phyloP scores from a whole-genome alignment of 192 early-diverging fungal genomes.

The Coemansia javaensis region DNA sequence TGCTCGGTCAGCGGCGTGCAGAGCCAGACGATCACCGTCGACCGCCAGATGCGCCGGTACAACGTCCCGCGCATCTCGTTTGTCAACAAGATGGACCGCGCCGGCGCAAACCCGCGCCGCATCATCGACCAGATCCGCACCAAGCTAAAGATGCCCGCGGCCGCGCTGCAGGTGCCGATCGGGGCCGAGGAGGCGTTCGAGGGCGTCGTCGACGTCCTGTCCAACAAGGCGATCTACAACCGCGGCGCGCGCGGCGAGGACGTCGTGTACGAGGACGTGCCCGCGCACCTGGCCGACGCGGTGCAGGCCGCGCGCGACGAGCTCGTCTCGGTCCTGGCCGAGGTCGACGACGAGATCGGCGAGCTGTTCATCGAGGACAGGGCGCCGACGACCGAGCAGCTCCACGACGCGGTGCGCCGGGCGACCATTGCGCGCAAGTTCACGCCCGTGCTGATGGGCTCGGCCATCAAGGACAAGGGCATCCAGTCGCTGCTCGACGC shows the following conservation, averaged over 20 bases:
- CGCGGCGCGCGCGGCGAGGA: conserved; percentile 80
- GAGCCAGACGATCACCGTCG: conserved; percentile 84
- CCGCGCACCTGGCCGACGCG: conserved; percentile 56
- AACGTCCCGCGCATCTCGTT: conserved; percentile 82
- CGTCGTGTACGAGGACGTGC: conserved; percentile 69
- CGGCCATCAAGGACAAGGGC: conserved; percentile 80
- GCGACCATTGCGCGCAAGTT: conserved; percentile 75
- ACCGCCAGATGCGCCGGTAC: conserved; percentile 88
- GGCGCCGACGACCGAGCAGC: conserved; percentile 62
- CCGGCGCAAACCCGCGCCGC: conserved; percentile 76
- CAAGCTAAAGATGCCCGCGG: conserved; percentile 74
- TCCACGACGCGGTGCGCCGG: conserved; percentile 69
- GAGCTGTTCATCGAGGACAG: conserved; percentile 79
- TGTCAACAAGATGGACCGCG: conserved; percentile 89
- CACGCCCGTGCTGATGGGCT: conserved; percentile 80
- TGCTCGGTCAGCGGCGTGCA: conserved; percentile 84
- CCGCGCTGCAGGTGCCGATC: conserved; percentile 78
- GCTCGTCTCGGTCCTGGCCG: conserved; percentile 70
- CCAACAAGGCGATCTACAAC: conserved; percentile 84
- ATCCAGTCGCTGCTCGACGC: conserved; percentile 73
- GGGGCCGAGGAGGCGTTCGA: conserved; percentile 81
- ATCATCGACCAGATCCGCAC: conserved; percentile 75
- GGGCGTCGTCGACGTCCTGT: conserved; percentile 89
- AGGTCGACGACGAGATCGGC: conserved; percentile 79
- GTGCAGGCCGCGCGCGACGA: conserved; percentile 68